Percentiles rank a stretch among this genome's conserved stretches.
Evolutionary conservation across 352 stramenopile genomes (phyloP).

Genomic region (Pythium utonaiense): DNA sequence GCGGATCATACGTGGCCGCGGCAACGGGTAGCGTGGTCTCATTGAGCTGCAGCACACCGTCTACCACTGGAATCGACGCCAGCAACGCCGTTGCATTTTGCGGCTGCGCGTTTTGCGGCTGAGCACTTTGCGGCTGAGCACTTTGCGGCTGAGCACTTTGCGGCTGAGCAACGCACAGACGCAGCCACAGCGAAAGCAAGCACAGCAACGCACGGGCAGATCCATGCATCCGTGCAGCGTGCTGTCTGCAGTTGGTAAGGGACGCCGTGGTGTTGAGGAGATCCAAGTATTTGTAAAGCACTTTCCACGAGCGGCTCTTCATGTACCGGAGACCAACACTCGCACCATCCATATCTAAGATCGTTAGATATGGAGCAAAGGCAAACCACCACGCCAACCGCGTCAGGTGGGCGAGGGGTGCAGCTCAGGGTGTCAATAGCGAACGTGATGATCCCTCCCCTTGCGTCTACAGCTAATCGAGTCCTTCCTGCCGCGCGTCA

Average conservation of each 20-base stretch:
- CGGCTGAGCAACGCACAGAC: background rate
- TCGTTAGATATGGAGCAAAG: slow-evolving; percentile 7
- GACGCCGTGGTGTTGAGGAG: background rate
- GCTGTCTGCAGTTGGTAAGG: background rate
- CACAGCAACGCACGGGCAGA: too few species aligned
- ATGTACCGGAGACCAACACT: slow-evolving; percentile 5
- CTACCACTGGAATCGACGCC: slow-evolving; percentile 19
- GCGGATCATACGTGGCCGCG: slow-evolving; percentile 21
- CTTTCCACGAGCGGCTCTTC: slow-evolving; percentile 10
- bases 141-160: too few species aligned
- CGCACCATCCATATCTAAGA: slow-evolving; percentile 1
- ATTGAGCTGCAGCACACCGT: slow-evolving; percentile 32
- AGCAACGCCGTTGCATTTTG: background rate
- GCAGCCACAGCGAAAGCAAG: background rate
- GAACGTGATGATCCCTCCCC: too few species aligned
- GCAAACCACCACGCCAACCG: too few species aligned
- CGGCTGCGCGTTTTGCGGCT: too few species aligned
- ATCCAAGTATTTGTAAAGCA: background rate
- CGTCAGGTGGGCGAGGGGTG: too few species aligned
- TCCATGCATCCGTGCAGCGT: too few species aligned
- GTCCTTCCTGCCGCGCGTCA: too few species aligned
- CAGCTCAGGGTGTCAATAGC: too few species aligned
- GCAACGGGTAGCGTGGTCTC: slow-evolving; percentile 19
- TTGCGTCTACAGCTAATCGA: too few species aligned
- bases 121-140: too few species aligned